Base-by-base conservation (phyloP, 305 asterid genomes). In the Caryopteris hybrid region DNA sequence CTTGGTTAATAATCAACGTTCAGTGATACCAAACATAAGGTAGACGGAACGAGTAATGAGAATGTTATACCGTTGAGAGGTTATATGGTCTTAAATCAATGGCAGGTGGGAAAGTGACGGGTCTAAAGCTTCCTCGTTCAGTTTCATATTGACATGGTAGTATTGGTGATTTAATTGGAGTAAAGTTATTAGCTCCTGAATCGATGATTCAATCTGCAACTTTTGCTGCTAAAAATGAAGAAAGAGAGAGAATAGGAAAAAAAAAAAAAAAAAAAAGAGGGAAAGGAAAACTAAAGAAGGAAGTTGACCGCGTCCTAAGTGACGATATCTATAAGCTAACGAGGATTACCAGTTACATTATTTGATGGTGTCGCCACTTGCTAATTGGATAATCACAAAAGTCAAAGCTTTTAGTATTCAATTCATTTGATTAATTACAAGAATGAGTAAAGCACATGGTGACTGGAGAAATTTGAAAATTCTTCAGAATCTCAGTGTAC, bases 381-480 rank as follows among this genome's bases (percentile, higher is more conserved):
- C 70, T 41, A 10, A 58, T 41, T 70, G 80, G 65, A 76, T 47
- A 41, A 73, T 63, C 57, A 18, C 34, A 56, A 71, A 72, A 20
- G 79, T 78, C 81, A 72, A 78, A 57, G 69, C 69, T 70, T 41
- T 54, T 50, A 38, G 50, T 48, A 25, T 48, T 72, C 52, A 18
- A 57, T 46, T 57, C 46, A 54, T 68, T 63, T 68, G 52, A 54
- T 61, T 56, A 76, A 72, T 72, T 51, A 59, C 50, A 48, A 8
- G n/a, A 68, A 21, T 72, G 67, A 61, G 57, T 61, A 42, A 36
- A 78, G 52, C 83, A 81, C 85, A 72, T 81, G 75, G 72, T 56
- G 25, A 47, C 52, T 34, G 18, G 27, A 72, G 64, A 50, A 46
- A 61, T 39, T 61, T 63, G 46, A 73, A 43, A 31, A 55, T 55